Evolutionary conservation across 2,329 filamentous ascomycete genomes (phyloP).

Genomic region (Cryphonectria nitschkei): DNA sequence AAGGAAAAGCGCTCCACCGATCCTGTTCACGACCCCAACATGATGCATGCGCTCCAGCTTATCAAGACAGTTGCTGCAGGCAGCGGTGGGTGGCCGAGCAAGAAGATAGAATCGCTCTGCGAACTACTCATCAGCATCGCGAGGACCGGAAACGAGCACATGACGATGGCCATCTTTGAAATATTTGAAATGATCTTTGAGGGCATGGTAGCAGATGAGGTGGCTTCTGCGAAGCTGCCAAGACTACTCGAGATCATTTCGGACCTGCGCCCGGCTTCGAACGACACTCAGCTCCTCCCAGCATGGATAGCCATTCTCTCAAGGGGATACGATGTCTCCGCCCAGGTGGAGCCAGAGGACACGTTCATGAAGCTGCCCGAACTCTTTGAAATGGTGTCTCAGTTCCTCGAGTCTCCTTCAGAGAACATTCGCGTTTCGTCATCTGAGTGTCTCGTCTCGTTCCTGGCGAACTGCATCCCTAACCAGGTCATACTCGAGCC

Average conservation of each 20-base stretch:
- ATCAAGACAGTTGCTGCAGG: constrained; percentile 87
- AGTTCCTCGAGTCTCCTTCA: constrained; percentile 83
- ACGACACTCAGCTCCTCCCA: constrained; percentile 91
- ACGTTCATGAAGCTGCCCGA: constrained; percentile 90
- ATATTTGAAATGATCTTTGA: constrained; percentile 98
- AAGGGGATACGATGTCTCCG: constrained; percentile 89
- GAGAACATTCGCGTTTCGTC: constrained; percentile 94
- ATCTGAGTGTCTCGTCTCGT: constrained; percentile 92
- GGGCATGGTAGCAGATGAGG: constrained; percentile 82
- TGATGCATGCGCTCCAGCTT: constrained; percentile 91
- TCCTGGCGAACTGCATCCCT: constrained; percentile 88
- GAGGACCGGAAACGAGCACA: constrained; percentile 87
- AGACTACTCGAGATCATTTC: constrained; percentile 88
- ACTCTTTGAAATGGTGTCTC: constrained; percentile 77
- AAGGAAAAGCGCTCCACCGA: constrained; percentile 69
- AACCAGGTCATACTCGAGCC: constrained; percentile 82
- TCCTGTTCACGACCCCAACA: constrained; percentile 72
- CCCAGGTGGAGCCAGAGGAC: constrained; percentile 85
- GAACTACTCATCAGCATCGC: constrained; percentile 89
- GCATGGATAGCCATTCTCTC: constrained; percentile 97
- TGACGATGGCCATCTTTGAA: constrained; percentile 95
- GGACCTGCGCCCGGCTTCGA: constrained; percentile 87
- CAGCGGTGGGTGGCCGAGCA: constrained; percentile 93
- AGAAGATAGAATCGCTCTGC: constrained; percentile 90
- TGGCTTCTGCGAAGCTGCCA: constrained; percentile 87